phyloP scores from a whole-genome alignment of 305 asterid genomes.

The Rubia tinctorum region DNA sequence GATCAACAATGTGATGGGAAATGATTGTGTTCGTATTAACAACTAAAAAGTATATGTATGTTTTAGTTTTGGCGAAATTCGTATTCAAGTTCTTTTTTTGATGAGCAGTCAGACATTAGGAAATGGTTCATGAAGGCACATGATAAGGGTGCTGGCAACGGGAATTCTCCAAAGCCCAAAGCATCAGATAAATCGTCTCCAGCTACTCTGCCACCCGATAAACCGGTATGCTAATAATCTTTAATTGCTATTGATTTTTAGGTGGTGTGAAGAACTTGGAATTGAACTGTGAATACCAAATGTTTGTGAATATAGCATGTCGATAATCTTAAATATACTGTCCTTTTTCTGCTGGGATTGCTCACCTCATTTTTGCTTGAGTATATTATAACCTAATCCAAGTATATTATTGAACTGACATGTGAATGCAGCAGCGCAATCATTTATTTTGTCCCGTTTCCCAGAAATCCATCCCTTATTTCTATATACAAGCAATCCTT shows the following conservation, averaged over 20 bases:
- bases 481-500: not conserved
- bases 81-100: slow-evolving; percentile 10
- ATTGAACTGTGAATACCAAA: not conserved
- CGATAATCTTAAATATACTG: not conserved
- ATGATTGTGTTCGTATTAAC: not conserved
- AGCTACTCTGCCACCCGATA: slow-evolving; percentile 36
- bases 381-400: not conserved
- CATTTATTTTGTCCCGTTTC: not conserved
- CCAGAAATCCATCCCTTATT: not conserved
- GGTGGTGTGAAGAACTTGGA: not conserved
- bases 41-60: not conserved
- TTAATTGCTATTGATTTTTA: not conserved
- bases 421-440: not conserved
- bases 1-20: not conserved
- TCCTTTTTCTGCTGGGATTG: not conserved
- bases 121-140: slow-evolving; percentile 90
- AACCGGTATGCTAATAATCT: slow-evolving; percentile 29
- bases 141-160: slow-evolving; percentile 54
- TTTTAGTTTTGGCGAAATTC: not conserved
- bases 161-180: slow-evolving; percentile 37
- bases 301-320: not conserved
- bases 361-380: not conserved
- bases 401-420: not conserved
- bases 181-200: slow-evolving; percentile 28
- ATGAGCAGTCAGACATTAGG: slow-evolving; percentile 80